Base-by-base conservation (phyloP, 1,284 basidiomycete species). In the Ceratobasidium sp. region DNA sequence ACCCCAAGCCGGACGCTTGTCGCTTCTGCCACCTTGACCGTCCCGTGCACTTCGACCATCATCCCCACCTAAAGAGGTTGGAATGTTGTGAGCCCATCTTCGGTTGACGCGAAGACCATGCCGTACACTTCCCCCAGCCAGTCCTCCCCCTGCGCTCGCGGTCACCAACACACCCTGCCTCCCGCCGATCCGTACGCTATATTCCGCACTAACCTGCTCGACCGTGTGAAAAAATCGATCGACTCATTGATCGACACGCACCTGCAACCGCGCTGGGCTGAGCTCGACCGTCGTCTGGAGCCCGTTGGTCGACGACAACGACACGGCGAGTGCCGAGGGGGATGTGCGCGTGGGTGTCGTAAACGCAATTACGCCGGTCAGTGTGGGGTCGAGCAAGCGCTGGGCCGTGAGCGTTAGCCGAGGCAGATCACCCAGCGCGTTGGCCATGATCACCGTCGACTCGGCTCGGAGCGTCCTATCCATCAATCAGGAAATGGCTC, bases 331-430 rank as follows among this genome's bases (percentile, higher is more conserved):
- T 4, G 71, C 71, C 71, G 71, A 74, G 17, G 71, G 71, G 1
- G 13, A 9, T 11, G 59, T 56, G 44, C 54, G 40, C 19, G 71
- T 74, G 0, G 71, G 71, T 11, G 51, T 74, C 22, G 71, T 74
- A 54, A 74, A 74, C 29, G 59, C 51, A 64, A 74, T 74, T 51
- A 74, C 71, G 52, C 71, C 71, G 61, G 71, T 74, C 1, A 74
- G 61, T 8, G 71, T 74, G 49, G 71, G 61, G 44, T 74, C 71
- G 15, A 74, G 71, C 22, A 74, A 34, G 8, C 71, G 25, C 19
- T 74, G 71, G 29, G 43, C 71, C 9, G 61, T 74, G 37, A 74
- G 37, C 44, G 71, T 74, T 64, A 74, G 61, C 46, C 71, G 71
- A 46, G 71, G 71, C 43, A 74, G 46, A 37, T 74, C 71, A 6